A percentile compares a stretch with the other conserved stretches of the same genome.
These are phyloP conservation scores for Pythium brassicae DNA, from an alignment of 352 stramenopile genomes.

Conservation along the genomic window DNA sequence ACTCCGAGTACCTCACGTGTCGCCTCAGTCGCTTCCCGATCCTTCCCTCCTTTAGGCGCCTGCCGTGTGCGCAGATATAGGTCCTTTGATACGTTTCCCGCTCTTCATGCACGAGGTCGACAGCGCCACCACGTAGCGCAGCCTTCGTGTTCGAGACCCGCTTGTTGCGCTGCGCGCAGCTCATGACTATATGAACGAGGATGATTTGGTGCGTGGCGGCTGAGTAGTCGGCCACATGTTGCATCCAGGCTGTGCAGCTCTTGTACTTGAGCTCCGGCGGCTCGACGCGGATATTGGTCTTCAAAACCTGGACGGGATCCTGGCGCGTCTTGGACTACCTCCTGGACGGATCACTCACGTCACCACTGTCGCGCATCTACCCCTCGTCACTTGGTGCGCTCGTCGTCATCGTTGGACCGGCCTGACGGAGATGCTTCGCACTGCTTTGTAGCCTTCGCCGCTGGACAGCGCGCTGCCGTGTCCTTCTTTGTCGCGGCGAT, in stretches of 20 bases:
- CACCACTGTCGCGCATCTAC: no score
- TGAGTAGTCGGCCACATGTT: neutral
- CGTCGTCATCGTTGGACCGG: no score
- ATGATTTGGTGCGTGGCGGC: neutral
- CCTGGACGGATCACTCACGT: no score
- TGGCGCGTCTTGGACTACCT: no score
- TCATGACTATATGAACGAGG: slow-evolving; percentile 8
- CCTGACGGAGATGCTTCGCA: no score
- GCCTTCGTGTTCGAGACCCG: neutral
- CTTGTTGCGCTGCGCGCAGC: neutral
- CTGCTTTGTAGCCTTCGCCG: no score
- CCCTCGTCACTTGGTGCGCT: no score
- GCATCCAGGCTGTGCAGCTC: neutral
- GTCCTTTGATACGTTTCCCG: neutral
- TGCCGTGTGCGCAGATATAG: neutral
- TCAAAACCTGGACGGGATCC: no score
- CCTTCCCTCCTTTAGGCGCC: neutral
- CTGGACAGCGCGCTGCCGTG: no score
- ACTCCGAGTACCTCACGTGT: neutral
- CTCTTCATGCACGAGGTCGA: neutral
- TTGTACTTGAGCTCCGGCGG: neutral
- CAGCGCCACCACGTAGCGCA: neutral
- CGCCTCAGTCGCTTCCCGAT: neutral
- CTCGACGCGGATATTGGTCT: neutral
- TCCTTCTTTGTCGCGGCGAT: no score